A percentile compares a stretch with the other conserved stretches of the same genome.
These are phyloP conservation scores for Jamesozyma rosinii DNA, from an alignment of 805 yeast genomes.

Conservation along the genomic window DNA sequence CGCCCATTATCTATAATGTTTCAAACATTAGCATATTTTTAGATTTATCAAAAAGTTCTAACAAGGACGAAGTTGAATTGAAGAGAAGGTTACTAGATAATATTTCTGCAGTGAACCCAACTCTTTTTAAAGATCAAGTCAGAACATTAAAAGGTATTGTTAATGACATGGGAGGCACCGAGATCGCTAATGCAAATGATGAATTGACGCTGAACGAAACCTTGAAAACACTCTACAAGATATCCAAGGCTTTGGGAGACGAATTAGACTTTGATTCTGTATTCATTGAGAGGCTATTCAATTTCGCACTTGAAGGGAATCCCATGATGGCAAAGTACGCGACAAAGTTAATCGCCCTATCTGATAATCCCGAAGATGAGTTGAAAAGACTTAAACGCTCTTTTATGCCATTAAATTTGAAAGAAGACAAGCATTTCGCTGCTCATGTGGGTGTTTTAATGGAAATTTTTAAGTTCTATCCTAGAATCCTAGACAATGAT, in stretches of 20 bases:
- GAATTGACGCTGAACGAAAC: conserved; percentile 30
- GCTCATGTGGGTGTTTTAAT: conserved; percentile 53
- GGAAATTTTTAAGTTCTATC: conserved; percentile 45
- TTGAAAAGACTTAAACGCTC: conserved; percentile 33
- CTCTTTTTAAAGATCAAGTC: conserved; percentile 53
- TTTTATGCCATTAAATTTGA: conserved; percentile 43
- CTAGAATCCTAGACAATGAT: conserved; percentile 40
- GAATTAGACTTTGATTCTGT: conserved; percentile 35
- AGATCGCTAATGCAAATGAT: conserved; percentile 10
- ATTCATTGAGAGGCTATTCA: conserved; percentile 39
- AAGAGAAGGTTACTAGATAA: conserved; percentile 46
- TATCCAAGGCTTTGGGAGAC: conserved; percentile 43
- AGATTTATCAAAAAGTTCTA: conserved; percentile 20
- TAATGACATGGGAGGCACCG: conserved; percentile 11
- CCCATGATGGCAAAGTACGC: conserved; percentile 59
- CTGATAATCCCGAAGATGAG: conserved; percentile 35
- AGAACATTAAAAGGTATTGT: conserved; percentile 38
- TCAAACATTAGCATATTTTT: conserved; percentile 51
- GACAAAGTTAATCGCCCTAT: conserved; percentile 45
- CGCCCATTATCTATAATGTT: conserved; percentile 54
- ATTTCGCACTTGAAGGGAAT: conserved; percentile 43
- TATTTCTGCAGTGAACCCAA: conserved; percentile 53
- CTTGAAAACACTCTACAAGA: conserved; percentile 52
- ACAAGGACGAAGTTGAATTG: conserved; percentile 29
- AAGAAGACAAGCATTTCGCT: conserved; percentile 32